Base-by-base conservation (phyloP, 768 basidiomycete genomes). In the Trametes meyenii region DNA sequence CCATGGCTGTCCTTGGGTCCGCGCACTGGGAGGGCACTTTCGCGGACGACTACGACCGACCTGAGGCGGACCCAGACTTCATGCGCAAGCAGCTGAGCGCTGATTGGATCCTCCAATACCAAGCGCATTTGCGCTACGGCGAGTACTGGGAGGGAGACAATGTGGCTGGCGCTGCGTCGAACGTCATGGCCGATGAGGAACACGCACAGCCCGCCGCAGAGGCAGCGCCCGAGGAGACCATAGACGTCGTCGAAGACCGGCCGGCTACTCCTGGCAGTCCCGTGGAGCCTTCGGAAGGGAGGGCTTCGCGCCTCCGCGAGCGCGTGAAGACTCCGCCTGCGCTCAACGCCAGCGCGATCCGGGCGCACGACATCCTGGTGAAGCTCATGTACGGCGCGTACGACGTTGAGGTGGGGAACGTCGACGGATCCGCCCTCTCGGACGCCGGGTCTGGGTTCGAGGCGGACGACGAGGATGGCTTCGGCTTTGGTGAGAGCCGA, bases 41-140 rank as follows among this genome's bases (percentile, higher is more conserved):
- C 29, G 50, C 13, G 40, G 61, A 62, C 16, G 61, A 62, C 38
- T 57, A 54, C 13, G 55, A 54, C 7, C 43, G 51, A 7, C 55
- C 50, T 1, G 61, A 58, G 36, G 55, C 50, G 11, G 6, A 58
- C 39, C 43, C 56, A 5, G 38, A 58, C 29, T 57, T 58, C 51
- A 11, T 48, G 6, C 61, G 56, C 12, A 19, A 42, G 21, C 11
- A 35, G 50, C 38, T 62, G 45, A n/a, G 35, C 12, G 42, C n/a
- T 36, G 43, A 40, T 33, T 35, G 50, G 53, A 39, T 19, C 5
- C 35, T 61, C 19, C 46, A 54, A 14, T 54, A 54, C 21, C 60
- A 61, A 23, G 60, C 53, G 8, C 60, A 54, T 6, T 50, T 61
- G 60, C 46, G 60, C 21, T 53, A 61, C 33, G 53, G 60, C 19